Percentiles rank a stretch among this genome's conserved stretches.
These are phyloP conservation scores for Eucalyptus marginata DNA, from an alignment of 345 rosid species.

Conservation along the genomic window DNA sequence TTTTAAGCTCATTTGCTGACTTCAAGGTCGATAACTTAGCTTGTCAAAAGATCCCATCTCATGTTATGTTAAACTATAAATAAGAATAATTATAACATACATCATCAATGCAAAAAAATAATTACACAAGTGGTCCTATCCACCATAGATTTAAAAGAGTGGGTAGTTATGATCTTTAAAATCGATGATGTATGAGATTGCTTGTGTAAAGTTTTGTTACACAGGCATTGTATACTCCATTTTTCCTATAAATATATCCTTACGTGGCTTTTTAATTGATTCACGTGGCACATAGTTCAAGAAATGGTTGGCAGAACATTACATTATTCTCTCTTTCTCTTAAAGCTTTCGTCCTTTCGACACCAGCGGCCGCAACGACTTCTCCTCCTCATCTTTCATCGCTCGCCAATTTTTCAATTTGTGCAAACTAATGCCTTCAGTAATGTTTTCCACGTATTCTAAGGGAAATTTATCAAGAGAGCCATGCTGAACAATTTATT, in stretches of 20 bases:
- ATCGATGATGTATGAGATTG: too few relatives aligned
- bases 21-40: too few relatives aligned
- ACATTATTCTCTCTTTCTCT: background rate
- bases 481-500: too few relatives aligned
- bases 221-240: background rate
- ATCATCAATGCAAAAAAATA: too few relatives aligned
- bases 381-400: background rate
- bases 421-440: background rate
- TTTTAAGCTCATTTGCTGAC: background rate
- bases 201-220: background rate
- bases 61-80: too few relatives aligned
- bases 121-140: background rate
- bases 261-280: too few relatives aligned
- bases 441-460: background rate
- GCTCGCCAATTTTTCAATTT: too few relatives aligned
- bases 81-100: too few relatives aligned
- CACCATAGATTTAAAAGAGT: background rate
- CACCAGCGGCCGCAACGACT: background rate
- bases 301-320: background rate
- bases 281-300: background rate
- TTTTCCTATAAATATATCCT: background rate
- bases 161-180: background rate
- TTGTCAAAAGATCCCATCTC: background rate
- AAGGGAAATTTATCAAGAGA: background rate
- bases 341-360: background rate